Evolutionary conservation across 2,329 filamentous ascomycete species (phyloP), one percentile per base, ranked within the genome.

Genomic region (Trichoderma sp.): DNA sequence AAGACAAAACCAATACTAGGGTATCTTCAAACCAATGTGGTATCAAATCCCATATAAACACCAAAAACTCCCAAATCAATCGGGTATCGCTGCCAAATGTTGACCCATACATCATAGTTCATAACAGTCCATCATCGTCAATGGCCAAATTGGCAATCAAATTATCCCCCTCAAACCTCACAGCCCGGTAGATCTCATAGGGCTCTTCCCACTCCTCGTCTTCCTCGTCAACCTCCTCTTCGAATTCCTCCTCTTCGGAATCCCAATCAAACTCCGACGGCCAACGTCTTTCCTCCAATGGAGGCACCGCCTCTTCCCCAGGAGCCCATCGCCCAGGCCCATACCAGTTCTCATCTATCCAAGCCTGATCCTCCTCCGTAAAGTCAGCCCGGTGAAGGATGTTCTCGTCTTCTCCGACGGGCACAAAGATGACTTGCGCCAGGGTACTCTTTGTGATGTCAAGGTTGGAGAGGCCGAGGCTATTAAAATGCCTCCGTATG

Each of bases 271-370:
- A 6, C 34, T 36, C 34, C 34, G 6, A 6, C 34, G 34, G 34
- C 5, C 5, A 36, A 7, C 5, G 34, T 4, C 15, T 7, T 36
- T 36, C 13, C 34, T 70, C 67, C 36, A 43, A 20, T n/a, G 59
- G 36, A 47, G 55, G 17, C 28, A 36, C 8, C 9, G 13, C 8
- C 9, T 53, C 68, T 23, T 70, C 32, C 9, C 59, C 68, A 4
- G 32, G 47, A 7, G 53, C 62, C 70, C 72, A 73, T 2, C 70
- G 32, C 15, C 58, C 70, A 11, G 70, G 61, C 50, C 47, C 72
- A 8, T 11, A 3, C 59, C 47, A 73, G 5, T 9, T 11, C 3
- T 8, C 3, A 8, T 73, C 70, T 13, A 73, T 63, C 4, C n/a
- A 1, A 11, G 11, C 15, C 55, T 57, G 65, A 3, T 70, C 55